Evolutionary conservation across 2,329 filamentous ascomycete genomes (phyloP).

Genomic region (Colletotrichum paranaense): DNA sequence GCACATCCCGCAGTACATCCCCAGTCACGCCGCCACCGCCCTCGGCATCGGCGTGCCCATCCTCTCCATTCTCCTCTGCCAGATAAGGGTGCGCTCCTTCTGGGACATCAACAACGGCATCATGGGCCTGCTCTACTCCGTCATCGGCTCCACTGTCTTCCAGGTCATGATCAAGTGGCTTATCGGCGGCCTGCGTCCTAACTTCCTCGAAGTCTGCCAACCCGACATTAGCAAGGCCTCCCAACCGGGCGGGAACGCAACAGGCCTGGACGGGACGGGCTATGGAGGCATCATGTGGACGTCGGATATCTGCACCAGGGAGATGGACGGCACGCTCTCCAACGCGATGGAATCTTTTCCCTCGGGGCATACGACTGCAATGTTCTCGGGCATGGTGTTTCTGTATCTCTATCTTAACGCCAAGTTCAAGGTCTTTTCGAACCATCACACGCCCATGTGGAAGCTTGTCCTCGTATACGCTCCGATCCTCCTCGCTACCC

Average conservation of each 20-base stretch:
- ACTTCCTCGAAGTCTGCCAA: conserved; percentile 79
- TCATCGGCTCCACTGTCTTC: conserved; percentile 78
- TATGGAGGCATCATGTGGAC: conserved; percentile 75
- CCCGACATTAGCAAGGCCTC: conserved; percentile 61
- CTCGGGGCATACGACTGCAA: conserved; percentile 78
- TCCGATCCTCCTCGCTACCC: conserved; percentile 73
- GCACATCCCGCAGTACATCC: conserved; percentile 75
- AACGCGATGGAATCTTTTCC: conserved; percentile 79
- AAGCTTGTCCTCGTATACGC: conserved; percentile 74
- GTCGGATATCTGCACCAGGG: conserved; percentile 75
- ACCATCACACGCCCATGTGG: conserved; percentile 82
- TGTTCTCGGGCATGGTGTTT: conserved; percentile 78
- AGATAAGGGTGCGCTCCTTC: conserved; percentile 75
- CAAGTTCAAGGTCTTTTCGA: conserved; percentile 79
- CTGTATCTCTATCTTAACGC: conserved; percentile 81
- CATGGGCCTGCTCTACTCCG: conserved; percentile 75
- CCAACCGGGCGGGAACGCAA: conserved; percentile 52
- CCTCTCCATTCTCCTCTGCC: conserved; percentile 70
- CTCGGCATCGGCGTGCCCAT: conserved; percentile 75
- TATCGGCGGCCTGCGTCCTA: conserved; percentile 76
- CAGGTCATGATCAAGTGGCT: conserved; percentile 82
- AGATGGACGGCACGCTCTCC: conserved; percentile 72
- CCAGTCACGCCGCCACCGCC: conserved; percentile 76
- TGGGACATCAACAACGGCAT: conserved; percentile 79
- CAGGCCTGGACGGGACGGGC: conserved; percentile 61